Percentiles rank a stretch among this genome's conserved stretches.
phyloP scores from a whole-genome alignment of 139 green algal genomes.

The Coccomyxa sp. region DNA sequence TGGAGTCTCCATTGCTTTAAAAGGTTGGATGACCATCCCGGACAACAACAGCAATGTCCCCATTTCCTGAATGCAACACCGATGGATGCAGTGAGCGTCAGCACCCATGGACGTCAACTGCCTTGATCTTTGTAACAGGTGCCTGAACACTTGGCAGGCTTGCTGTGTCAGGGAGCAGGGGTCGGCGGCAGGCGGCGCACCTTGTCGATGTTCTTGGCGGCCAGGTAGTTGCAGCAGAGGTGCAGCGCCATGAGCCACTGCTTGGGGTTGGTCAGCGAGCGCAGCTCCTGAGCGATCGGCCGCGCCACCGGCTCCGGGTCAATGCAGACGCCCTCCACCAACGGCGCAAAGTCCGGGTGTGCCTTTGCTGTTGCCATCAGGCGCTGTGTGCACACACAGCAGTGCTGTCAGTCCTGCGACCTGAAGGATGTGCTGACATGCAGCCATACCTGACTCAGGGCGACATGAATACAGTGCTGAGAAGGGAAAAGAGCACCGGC shows the following conservation, averaged over 20 bases:
- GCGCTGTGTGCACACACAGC: too few relatives aligned
- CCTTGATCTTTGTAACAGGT: too few relatives aligned
- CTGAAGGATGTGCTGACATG: too few relatives aligned
- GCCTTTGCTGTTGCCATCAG: not conserved
- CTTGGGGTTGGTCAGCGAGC: not conserved
- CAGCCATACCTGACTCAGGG: too few relatives aligned
- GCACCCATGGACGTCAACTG: too few relatives aligned
- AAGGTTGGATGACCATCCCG: too few relatives aligned
- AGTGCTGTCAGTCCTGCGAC: too few relatives aligned
- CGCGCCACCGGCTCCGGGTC: not conserved
- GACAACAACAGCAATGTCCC: not conserved
- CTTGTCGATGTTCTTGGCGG: not conserved
- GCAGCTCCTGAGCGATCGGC: not conserved
- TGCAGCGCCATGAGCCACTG: not conserved
- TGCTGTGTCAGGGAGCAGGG: not conserved
- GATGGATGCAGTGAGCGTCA: too few relatives aligned
- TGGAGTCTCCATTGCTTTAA: too few relatives aligned
- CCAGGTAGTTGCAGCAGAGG: not conserved
- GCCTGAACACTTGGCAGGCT: not conserved
- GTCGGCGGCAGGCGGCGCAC: not conserved
- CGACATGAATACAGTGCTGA: too few relatives aligned
- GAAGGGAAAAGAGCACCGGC: too few relatives aligned
- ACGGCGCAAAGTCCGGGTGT: not conserved
- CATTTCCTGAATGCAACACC: too few relatives aligned
- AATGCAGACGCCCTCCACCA: not conserved